Base-by-base conservation (phyloP, 108 stramenopile genomes). In the Bacterosira constricta region DNA sequence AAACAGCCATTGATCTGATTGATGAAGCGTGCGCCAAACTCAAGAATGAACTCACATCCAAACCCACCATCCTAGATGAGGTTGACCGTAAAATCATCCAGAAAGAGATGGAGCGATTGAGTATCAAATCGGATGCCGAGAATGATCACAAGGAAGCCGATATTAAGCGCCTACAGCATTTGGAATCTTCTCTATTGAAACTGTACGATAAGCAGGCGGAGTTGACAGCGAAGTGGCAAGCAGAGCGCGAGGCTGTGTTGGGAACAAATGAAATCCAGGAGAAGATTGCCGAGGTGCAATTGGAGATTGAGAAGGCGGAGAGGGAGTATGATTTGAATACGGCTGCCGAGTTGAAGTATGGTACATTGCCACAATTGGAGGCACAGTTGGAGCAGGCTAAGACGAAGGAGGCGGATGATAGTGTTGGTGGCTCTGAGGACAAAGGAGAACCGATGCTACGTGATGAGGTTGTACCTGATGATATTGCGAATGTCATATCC, bases 21-120 rank as follows among this genome's bases (percentile, higher is more conserved):
- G 99, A 99, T 67, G 99, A 99, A 75, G 98, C 99, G 25, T 93
- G 91, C 76, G 95, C 95, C 38, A 96, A 93, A 58, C 70, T 93
- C 27, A 93, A 93, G 77, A 93, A 93, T 57, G 92, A 92, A 66
- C 77, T 96, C 11, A 89, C 92, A 3, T 90, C 89, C 34, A 92
- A 91, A 55, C 95, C 93, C 32, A 81, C 77, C 10, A 46, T 88
- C 20, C 65, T 94, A 11, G 97, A 98, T 72, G 96, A 96, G 73
- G 89, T 98, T 45, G 97, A 98, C 64, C 78, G 97, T n/a, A 77
- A 88, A 61, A 87, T 98, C 49, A 96, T 98, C 39, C 97, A 96
- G 59, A 80, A 97, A 27, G 94, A 98, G 73, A 98, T 98, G 97
- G 97, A 96, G 61, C 86, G 95, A 26, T 74, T 97, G 17, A 91